These are phyloP conservation scores for Cystobasidium sp. DNA, from an alignment of 1,284 basidiomycete genomes.

Conservation along the genomic window DNA sequence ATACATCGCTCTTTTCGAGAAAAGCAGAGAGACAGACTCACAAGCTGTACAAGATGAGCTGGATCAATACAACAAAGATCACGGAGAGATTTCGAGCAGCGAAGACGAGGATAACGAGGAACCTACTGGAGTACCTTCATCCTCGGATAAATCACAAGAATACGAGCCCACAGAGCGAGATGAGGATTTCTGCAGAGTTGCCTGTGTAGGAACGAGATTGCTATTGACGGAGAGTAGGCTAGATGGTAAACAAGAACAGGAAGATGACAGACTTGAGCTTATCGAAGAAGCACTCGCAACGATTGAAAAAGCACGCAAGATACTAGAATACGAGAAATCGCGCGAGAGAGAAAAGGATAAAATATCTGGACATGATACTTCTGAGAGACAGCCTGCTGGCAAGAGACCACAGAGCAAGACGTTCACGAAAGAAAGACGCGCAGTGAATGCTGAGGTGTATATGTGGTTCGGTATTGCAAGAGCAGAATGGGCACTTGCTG, in stretches of 20 bases:
- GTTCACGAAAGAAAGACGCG: constrained; percentile 27
- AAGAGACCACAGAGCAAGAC: not conserved
- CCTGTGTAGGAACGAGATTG: constrained; percentile 35
- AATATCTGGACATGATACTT: constrained; percentile 2
- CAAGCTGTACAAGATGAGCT: constrained; percentile 58
- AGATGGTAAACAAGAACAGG: constrained; percentile 60
- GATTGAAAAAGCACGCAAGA: constrained; percentile 28
- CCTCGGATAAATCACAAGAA: constrained; percentile 7
- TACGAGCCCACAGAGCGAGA: constrained; percentile 28
- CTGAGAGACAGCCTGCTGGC: not conserved
- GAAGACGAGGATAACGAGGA: constrained; percentile 47
- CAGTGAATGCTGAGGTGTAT: constrained; percentile 54
- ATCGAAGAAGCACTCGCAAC: constrained; percentile 23
- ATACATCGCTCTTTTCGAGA: constrained; percentile 82
- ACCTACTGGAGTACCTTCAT: constrained; percentile 48
- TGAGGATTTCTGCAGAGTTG: constrained; percentile 36
- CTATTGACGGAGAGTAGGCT: constrained; percentile 16
- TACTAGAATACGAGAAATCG: constrained; percentile 10
- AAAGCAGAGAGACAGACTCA: constrained; percentile 68
- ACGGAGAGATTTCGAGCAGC: constrained; percentile 47
- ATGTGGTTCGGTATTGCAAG: constrained; percentile 57
- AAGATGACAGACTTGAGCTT: constrained; percentile 61
- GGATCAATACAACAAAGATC: constrained; percentile 45
- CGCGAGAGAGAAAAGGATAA: constrained; percentile 49
- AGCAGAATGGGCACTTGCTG: constrained; percentile 31